phyloP scores from a whole-genome alignment of 495 filamentous ascomycete species.

The Amniculicola lignicola region DNA sequence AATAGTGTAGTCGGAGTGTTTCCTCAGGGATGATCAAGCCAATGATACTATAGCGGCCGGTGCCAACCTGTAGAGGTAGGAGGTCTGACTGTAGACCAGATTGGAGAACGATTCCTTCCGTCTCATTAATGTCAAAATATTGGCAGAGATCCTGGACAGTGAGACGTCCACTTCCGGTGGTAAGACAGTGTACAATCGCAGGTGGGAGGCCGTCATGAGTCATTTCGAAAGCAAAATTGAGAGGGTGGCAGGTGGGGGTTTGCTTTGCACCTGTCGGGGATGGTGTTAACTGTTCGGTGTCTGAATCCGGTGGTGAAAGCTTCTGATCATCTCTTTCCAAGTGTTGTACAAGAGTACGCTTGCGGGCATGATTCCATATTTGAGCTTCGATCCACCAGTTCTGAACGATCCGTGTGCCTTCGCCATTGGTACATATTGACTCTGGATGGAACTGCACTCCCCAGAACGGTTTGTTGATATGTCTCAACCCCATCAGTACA shows the following conservation, averaged over 20 bases:
- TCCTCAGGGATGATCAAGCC: conserved; percentile 53
- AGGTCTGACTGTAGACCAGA: conserved; percentile 36
- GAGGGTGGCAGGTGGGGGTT: background rate
- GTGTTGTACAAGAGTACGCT: background rate
- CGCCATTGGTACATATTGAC: conserved; percentile 77
- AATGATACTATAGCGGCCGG: conserved; percentile 66
- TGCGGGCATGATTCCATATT: conserved; percentile 49
- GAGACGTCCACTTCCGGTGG: conserved; percentile 24
- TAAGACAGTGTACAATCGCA: conserved; percentile 19
- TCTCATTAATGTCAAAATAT: conserved; percentile 25
- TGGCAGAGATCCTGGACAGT: conserved; percentile 37
- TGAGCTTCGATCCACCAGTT: conserved; percentile 71
- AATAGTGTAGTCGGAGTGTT: conserved; percentile 54
- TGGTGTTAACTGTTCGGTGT: background rate
- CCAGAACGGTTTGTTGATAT: conserved; percentile 74
- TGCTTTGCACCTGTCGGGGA: background rate
- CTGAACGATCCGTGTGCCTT: conserved; percentile 61
- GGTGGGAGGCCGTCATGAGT: conserved; percentile 6
- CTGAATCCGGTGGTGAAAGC: background rate
- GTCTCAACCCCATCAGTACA: conserved; percentile 75
- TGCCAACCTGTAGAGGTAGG: conserved; percentile 49
- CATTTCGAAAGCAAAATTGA: background rate
- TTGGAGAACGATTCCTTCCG: conserved; percentile 24
- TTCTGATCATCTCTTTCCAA: background rate
- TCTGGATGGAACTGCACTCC: conserved; percentile 95